phyloP scores from a whole-genome alignment of 2,329 filamentous ascomycete species.

The Corinectria fuckeliana region DNA sequence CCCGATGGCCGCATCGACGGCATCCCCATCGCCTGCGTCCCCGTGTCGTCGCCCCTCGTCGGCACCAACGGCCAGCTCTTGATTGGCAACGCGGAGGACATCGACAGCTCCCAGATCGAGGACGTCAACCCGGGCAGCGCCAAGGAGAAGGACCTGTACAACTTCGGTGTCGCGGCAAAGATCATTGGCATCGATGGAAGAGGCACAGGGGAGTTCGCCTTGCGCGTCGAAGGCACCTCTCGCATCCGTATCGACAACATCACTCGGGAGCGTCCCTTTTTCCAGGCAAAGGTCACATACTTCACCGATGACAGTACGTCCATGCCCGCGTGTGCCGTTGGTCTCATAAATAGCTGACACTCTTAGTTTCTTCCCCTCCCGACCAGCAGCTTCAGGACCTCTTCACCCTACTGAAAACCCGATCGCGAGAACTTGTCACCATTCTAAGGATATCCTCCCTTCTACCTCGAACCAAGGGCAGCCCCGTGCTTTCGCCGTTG shows the following conservation, averaged over 20 bases:
- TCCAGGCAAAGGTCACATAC: conserved; percentile 79
- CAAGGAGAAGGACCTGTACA: conserved; percentile 77
- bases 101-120: conserved; percentile 49
- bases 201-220: conserved; percentile 75
- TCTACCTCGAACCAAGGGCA: conserved; percentile 71
- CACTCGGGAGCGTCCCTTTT: conserved; percentile 80
- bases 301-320: conserved; percentile 72
- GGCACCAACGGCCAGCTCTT: conserved; percentile 77
- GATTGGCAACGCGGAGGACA: conserved; percentile 67
- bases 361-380: conserved; percentile 37
- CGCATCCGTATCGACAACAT: conserved; percentile 72
- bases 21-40: conserved; percentile 86
- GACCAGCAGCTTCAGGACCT: conserved; percentile 71
- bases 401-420: conserved; percentile 81
- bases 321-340: neutral
- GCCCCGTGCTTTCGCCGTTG: conserved; percentile 77
- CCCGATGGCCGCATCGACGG: conserved; percentile 67
- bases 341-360: conserved; percentile 12
- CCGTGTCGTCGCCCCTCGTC: conserved; percentile 77
- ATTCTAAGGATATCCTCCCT: conserved; percentile 85
- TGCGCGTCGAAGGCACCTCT: conserved; percentile 85
- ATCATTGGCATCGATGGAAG: conserved; percentile 80
- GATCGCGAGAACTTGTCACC: conserved; percentile 85
- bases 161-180: conserved; percentile 81
- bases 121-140: conserved; percentile 65